Percentiles rank a stretch among this genome's conserved stretches.
Evolutionary conservation across 2,329 filamentous ascomycete genomes (phyloP).

Genomic region (Lasiodiplodia citricola): DNA sequence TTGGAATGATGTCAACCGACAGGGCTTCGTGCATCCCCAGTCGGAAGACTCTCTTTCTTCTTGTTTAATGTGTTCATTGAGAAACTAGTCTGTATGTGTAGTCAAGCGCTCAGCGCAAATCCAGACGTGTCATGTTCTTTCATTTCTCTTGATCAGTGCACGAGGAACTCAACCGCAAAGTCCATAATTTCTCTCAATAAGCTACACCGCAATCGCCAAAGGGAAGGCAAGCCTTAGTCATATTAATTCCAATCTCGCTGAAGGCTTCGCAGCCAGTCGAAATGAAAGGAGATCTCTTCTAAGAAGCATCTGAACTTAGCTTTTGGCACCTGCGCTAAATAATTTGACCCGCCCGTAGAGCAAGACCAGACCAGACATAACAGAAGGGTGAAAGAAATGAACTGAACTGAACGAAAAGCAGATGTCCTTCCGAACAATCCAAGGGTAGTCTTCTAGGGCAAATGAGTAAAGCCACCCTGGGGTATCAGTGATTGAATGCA

Average conservation of each 20-base stretch:
- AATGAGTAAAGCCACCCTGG: conserved; percentile 18
- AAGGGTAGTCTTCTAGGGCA: conserved; percentile 11
- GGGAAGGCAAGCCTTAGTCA: background rate
- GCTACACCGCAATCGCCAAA: background rate
- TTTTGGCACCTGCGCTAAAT: background rate
- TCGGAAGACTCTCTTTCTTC: background rate
- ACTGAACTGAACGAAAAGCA: background rate
- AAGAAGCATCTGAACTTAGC: background rate
- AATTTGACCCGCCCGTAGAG: background rate
- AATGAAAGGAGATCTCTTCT: background rate
- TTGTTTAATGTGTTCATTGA: background rate
- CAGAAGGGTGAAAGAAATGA: background rate
- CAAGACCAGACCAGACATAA: background rate
- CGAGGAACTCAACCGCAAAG: too few relatives aligned
- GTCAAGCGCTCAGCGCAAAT: too few relatives aligned
- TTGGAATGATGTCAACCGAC: background rate
- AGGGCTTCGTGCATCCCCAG: background rate
- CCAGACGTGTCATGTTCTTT: too few relatives aligned
- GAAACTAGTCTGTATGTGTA: too few relatives aligned
- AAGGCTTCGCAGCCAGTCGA: background rate
- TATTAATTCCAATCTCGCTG: background rate
- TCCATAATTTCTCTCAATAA: background rate
- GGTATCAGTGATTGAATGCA: conserved; percentile 10
- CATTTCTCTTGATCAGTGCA: too few relatives aligned
- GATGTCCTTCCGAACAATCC: background rate